Evolutionary conservation across 2,329 filamentous ascomycete genomes (phyloP), one percentile per base, ranked within the genome.

Genomic region (Onygenales sp.): DNA sequence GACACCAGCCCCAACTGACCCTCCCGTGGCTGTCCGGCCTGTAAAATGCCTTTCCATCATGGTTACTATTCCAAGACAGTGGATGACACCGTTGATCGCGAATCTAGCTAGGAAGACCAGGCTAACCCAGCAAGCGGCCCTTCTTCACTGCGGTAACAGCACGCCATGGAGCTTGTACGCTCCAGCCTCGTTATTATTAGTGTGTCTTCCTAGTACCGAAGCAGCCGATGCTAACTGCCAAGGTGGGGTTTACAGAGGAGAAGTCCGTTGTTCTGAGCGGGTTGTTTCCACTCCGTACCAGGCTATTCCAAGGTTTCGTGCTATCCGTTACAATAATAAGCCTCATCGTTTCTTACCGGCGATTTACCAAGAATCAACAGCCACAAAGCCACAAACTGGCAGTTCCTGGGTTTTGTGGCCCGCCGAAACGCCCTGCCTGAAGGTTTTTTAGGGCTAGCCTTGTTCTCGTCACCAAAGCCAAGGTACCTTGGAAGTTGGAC

Each of bases 21-120:
- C 7, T 14, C 10, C 31, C 17, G 47, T n/a, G 6, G 32, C 14
- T 43, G 13, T 17, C 10, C 17, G 27, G 32, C 39, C 35, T 32
- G 21, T 35, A 9, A 11, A 31, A n/a, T 31, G 7, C 32, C 33
- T 31, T 13, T 38, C 6, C 41, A 14, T 35, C 14, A 44, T 33
- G n/a, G 50, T 45, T 43, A 11, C 52, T 42, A 49, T 54, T 50
- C 45, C 52, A 54, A 42, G 38, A 32, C 17, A 50, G 52, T 50
- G 54, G 51, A 53, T 55, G 51, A 55, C 45, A 33, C 45, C n/a
- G 51, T 50, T 51, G 51, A 55, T 53, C 54, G 33, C 51, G 33
- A 49, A 53, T 43, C 33, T 27, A 49, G 54, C 54, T 55, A 46
- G 53, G 46, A 27, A 32, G 14, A 31, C 49, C n/a, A 43, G 49